A percentile compares a stretch with the other conserved stretches of the same genome.
These are phyloP conservation scores for Penicillium sp. DNA, from an alignment of 2,329 filamentous ascomycete species.

Conservation along the genomic window DNA sequence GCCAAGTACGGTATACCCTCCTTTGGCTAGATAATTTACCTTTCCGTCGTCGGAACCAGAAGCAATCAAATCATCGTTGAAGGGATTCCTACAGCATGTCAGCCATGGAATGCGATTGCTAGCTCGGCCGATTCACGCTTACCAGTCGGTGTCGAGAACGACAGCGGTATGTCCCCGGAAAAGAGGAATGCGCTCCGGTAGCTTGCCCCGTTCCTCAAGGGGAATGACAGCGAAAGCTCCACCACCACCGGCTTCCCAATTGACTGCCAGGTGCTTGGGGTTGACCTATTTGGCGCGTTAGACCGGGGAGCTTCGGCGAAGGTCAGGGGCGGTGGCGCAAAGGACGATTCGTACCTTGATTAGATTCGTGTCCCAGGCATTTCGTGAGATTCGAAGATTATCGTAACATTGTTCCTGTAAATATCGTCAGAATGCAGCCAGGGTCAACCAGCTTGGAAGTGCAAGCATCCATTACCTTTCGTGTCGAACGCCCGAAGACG, in stretches of 20 bases:
- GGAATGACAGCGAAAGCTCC: slow-evolving; percentile 97
- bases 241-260: slow-evolving; percentile 96
- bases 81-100: slow-evolving; percentile 71
- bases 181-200: slow-evolving; percentile 89
- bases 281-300: slow-evolving; percentile 67
- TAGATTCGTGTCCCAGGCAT: slow-evolving; percentile 99
- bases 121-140: slow-evolving; percentile 29
- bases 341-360: slow-evolving; percentile 70
- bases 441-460: neutral
- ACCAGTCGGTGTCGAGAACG: slow-evolving; percentile 98
- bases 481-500: slow-evolving; percentile 93
- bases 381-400: slow-evolving; percentile 93
- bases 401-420: slow-evolving; percentile 90
- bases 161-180: slow-evolving; percentile 95
- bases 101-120: neutral
- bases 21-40: slow-evolving; percentile 39
- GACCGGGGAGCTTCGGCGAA: slow-evolving; percentile 18
- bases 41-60: slow-evolving; percentile 97
- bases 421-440: slow-evolving; percentile 6
- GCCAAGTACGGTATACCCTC: slow-evolving; percentile 10
- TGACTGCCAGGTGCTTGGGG: slow-evolving; percentile 92
- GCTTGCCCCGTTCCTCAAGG: slow-evolving; percentile 80
- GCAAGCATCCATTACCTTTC: slow-evolving; percentile 60
- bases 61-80: slow-evolving; percentile 89
- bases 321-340: slow-evolving; percentile 30